Percentiles rank a stretch among this genome's conserved stretches.
Conservation (phyloP, 305 asterid genomes). For the Fraxinus sp. region DNA sequence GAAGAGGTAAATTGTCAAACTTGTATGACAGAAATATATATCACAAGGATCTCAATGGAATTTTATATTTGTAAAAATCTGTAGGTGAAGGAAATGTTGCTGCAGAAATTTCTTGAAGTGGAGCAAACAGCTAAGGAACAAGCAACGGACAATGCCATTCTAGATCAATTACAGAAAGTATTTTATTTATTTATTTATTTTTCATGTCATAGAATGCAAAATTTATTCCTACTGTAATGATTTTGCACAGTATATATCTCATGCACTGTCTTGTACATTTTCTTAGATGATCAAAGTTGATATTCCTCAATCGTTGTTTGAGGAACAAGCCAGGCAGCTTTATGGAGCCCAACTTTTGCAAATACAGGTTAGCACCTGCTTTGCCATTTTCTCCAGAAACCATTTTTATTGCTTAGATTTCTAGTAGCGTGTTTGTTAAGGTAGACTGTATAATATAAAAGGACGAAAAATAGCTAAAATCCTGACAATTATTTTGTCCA, state of each 20-base stretch:
- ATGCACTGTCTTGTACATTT: constrained; percentile 22
- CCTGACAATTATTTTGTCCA: neutral
- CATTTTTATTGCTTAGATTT: neutral
- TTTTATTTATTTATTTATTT: neutral
- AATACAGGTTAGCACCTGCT: constrained; percentile 57
- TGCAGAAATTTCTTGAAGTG: constrained; percentile 68
- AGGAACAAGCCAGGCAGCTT: constrained; percentile 95
- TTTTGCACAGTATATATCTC: neutral
- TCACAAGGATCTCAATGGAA: constrained; percentile 9
- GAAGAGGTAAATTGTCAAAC: constrained; percentile 57
- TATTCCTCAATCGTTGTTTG: constrained; percentile 79
- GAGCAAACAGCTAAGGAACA: constrained; percentile 94
- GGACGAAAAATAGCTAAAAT: neutral
- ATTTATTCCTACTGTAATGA: neutral
- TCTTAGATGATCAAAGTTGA: constrained; percentile 79
- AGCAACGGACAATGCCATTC: constrained; percentile 91
- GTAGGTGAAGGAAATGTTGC: constrained; percentile 72
- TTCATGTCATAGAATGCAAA: neutral
- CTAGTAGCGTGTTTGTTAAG: neutral
- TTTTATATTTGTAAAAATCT: constrained; percentile 13
- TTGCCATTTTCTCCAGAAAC: neutral
- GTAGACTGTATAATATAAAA: neutral
- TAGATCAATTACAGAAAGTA: constrained; percentile 79
- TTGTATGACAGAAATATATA: neutral
- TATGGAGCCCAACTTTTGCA: constrained; percentile 92